phyloP scores from a whole-genome alignment of 1,284 basidiomycete species.

The Wallemia mellicola region DNA sequence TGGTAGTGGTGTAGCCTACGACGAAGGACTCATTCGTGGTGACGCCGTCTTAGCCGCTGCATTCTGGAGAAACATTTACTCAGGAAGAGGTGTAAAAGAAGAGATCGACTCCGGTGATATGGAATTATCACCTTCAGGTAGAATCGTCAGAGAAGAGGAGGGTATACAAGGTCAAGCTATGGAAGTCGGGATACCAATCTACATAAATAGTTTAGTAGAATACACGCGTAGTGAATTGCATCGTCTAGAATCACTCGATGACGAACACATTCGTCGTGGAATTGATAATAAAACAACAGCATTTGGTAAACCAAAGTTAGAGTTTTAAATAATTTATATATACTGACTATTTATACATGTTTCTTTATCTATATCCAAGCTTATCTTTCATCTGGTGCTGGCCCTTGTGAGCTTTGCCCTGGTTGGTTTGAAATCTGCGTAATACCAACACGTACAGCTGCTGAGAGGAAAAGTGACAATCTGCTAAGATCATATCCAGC shows the following conservation, averaged over 20 bases:
- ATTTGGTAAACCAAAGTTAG: background rate
- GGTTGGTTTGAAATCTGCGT: background rate
- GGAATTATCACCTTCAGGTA: slow-evolving; percentile 1
- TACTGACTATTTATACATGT: too few species aligned
- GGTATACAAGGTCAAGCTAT: slow-evolving; percentile 1
- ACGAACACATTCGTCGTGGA: slow-evolving; percentile 9
- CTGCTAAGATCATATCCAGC: background rate
- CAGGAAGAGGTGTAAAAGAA: slow-evolving; percentile 16
- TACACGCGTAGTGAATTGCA: slow-evolving; percentile 15
- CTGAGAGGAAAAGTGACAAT: background rate
- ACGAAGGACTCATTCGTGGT: slow-evolving; percentile 15
- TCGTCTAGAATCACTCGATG: slow-evolving; percentile 14
- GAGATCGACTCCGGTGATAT: slow-evolving; percentile 9
- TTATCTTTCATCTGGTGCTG: too few species aligned
- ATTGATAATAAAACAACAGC: background rate
- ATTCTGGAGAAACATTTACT: slow-evolving; percentile 18
- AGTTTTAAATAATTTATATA: too few species aligned
- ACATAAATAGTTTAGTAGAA: slow-evolving; percentile 14
- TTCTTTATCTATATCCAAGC: too few species aligned
- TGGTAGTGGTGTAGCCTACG: slow-evolving; percentile 15
- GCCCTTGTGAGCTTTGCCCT: background rate
- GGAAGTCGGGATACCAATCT: slow-evolving; percentile 10
- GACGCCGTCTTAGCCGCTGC: slow-evolving; percentile 15
- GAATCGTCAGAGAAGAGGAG: slow-evolving; percentile 3
- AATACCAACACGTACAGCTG: background rate